Evolutionary conservation across 352 stramenopile species (phyloP), one percentile per base, ranked within the genome.

Genomic region (Pseudoperonospora humuli): DNA sequence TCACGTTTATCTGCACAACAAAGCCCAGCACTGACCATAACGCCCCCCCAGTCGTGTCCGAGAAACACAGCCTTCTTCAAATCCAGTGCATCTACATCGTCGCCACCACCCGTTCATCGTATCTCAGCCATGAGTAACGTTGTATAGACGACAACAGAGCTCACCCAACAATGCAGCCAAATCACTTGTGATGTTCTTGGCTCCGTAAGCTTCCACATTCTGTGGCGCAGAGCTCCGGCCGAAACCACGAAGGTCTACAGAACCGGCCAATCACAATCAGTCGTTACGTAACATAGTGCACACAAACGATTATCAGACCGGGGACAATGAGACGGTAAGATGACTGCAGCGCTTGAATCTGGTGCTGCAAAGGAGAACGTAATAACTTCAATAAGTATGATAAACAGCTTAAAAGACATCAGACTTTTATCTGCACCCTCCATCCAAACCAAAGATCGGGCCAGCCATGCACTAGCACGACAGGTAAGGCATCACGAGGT

Each of bases 371-470:
- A 23, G 17, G 11, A 17, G 6, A 26, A 28, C 13, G 24, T 20
- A 19, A 37, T 18, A 28, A 19, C 7, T 28, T 7, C 18, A n/a
- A 28, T 13, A 19, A 9, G 33, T n/a, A 28, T 20, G 19, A 3
- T n/a, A 20, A 41, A 9, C 4, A 18, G 17, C 13, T 24, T 9
- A 31, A n/a, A 14, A 7, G n/a, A n/a, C n/a, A n/a, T 31, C 13
- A 31, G 14, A 11, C 26, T 15, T 41, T 21, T 17, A 32, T 6
- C 50, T 55, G 46, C 52, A 71, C 59, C 7, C 70, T 64, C 73
- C 76, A 86, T 7, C 71, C 71, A 34, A 83, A 86, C 73, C 73
- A 88, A 27, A 88, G 54, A 45, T 89, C 76, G 7, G 76, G 76
- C 67, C 71, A 89, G 1, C 74, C 76, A 42, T 89, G 77, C 33